Percentiles rank a stretch among this genome's conserved stretches.
These are phyloP conservation scores for Metarhizium rileyi DNA, from an alignment of 2,329 filamentous ascomycete genomes.

Conservation along the genomic window DNA sequence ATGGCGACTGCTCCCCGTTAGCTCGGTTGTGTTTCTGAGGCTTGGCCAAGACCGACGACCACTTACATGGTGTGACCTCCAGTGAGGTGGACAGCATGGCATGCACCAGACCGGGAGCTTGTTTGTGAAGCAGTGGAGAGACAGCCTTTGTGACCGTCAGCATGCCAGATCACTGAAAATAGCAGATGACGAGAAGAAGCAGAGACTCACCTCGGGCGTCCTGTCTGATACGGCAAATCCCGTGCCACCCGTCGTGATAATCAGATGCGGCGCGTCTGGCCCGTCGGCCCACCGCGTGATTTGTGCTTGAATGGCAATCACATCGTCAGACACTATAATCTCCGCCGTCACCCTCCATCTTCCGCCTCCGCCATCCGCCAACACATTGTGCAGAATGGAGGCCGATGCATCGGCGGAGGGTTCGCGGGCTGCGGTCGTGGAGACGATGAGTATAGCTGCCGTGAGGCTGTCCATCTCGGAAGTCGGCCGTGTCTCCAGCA, in stretches of 20 bases:
- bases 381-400: conserved; percentile 55
- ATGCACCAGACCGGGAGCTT: conserved; percentile 81
- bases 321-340: conserved; percentile 71
- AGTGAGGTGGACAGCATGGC: conserved; percentile 84
- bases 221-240: conserved; percentile 79
- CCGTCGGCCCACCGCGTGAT: conserved; percentile 67
- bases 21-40: neutral
- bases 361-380: conserved; percentile 54
- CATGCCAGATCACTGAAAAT: neutral
- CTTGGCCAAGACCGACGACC: neutral
- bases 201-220: conserved; percentile 71
- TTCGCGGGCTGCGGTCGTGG: conserved; percentile 77
- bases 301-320: conserved; percentile 62
- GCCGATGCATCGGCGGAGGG: conserved; percentile 69
- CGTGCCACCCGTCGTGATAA: conserved; percentile 86
- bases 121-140: neutral
- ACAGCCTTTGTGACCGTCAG: neutral
- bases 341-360: conserved; percentile 63
- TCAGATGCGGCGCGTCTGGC: conserved; percentile 55
- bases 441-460: conserved; percentile 76
- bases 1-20: conserved; percentile 59
- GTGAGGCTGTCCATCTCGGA: conserved; percentile 39
- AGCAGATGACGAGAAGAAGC: too few relatives aligned
- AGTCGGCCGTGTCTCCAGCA: neutral
- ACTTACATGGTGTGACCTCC: conserved; percentile 78